Conservation (phyloP, 2,329 filamentous ascomycete genomes). For the Aspergillus ochraceus region DNA sequence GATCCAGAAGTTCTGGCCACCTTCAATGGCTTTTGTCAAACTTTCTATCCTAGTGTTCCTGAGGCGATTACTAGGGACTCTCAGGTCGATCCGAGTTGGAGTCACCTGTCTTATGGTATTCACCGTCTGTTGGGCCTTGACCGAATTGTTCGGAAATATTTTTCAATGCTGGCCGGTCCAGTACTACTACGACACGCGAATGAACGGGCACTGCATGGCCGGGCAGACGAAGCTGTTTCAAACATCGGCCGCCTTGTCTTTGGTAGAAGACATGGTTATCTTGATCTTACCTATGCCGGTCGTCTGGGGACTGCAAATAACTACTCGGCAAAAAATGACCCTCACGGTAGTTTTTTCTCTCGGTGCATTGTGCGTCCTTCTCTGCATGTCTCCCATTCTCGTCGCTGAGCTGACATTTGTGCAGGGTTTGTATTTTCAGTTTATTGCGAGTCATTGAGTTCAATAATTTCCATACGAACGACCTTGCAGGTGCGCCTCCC, state of each 20-base stretch:
- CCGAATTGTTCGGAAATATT: neutral
- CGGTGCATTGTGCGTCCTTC: constrained; percentile 3
- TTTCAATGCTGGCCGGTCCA: constrained; percentile 7
- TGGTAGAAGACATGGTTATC: constrained; percentile 6
- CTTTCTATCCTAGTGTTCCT: constrained; percentile 9
- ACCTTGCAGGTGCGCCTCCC: constrained; percentile 9
- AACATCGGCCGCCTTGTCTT: neutral
- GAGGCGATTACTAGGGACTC: neutral
- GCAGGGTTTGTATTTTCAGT: constrained; percentile 6
- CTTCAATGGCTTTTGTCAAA: constrained; percentile 6
- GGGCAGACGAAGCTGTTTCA: neutral
- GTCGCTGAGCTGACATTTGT: neutral
- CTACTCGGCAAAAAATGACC: neutral
- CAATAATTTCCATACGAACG: constrained; percentile 6
- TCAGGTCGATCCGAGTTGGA: neutral
- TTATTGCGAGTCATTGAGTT: constrained; percentile 8
- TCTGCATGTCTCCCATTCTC: too few relatives aligned
- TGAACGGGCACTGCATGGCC: constrained; percentile 3
- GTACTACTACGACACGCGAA: constrained; percentile 1
- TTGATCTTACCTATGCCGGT: constrained; percentile 4
- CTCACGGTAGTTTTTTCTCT: constrained; percentile 4
- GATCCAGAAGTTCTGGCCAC: constrained; percentile 7
- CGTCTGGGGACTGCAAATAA: constrained; percentile 7
- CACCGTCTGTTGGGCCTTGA: constrained; percentile 8
- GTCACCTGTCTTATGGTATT: constrained; percentile 4